These are phyloP conservation scores for Cyclocybe aegerita DNA, from an alignment of 768 basidiomycete species.

Conservation along the genomic window DNA sequence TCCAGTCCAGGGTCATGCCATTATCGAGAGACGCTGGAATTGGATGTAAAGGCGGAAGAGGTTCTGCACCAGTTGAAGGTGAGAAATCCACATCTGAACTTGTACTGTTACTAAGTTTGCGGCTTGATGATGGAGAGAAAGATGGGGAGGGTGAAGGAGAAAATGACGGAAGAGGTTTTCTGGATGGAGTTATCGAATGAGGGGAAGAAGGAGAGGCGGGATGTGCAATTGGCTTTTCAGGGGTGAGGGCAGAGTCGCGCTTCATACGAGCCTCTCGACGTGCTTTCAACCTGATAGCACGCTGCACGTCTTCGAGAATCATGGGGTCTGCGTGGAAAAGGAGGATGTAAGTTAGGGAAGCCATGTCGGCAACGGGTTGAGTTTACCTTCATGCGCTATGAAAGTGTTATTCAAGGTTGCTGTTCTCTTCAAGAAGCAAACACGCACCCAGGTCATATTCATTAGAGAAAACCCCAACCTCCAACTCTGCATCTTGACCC, in stretches of 20 bases:
- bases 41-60: conserved; percentile 48
- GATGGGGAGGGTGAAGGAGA: conserved; percentile 19
- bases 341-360: neutral
- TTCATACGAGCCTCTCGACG: conserved; percentile 67
- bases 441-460: conserved; percentile 77
- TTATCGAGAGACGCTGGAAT: conserved; percentile 69
- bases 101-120: conserved; percentile 26
- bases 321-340: conserved; percentile 58
- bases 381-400: conserved; percentile 73
- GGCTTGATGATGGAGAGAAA: conserved; percentile 14
- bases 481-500: conserved; percentile 12
- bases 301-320: conserved; percentile 78
- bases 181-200: conserved; percentile 25
- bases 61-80: conserved; percentile 48
- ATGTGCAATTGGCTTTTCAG: conserved; percentile 9
- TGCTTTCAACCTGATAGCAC: conserved; percentile 71
- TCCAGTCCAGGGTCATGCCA: conserved; percentile 75
- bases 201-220: conserved; percentile 15
- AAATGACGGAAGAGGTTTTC: conserved; percentile 18
- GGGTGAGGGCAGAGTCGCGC: conserved; percentile 18
- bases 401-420: conserved; percentile 9
- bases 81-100: conserved; percentile 67
- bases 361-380: neutral
- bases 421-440: neutral
- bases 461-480: conserved; percentile 54